Evolutionary conservation across 139 green algal genomes (phyloP), one percentile per base, ranked within the genome.

Genomic region (Diplosphaera chodatii): DNA sequence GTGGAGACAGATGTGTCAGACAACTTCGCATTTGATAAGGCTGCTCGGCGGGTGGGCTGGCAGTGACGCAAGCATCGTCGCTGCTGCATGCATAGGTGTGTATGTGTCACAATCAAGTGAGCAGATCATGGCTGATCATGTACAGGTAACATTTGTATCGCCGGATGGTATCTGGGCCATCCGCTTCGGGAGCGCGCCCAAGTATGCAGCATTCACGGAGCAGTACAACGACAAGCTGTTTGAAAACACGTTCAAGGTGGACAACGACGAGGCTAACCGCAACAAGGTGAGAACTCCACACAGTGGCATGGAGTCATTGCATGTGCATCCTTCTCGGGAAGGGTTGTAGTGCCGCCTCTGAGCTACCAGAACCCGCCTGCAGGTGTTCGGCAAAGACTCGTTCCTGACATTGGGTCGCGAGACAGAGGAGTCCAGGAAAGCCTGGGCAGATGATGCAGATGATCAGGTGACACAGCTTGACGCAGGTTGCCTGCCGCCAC

Each of bases 241-340:
- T 79, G 85, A 94, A 48, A 98, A 98, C 77, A 87, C 73, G 0
- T 93, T 87, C 72, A 84, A 83, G 1, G 31, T 88, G 40, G 72
- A 91, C 41, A 79, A 85, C 25, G 87, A 84, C 6, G 77, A 80
- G 15, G 81, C 62, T 0, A 84, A 82, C 4, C 69, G 76, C 30
- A 66, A 66, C 33, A 90, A 92, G 71, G 73, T 87, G 23, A 69
- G 85, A 10, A 59, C n/a, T n/a, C n/a, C n/a, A n/a, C n/a, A n/a
- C n/a, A n/a, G n/a, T n/a, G n/a, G n/a, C n/a, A n/a, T n/a, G n/a
- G n/a, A n/a, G n/a, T n/a, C n/a, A n/a, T n/a, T n/a, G n/a, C n/a
- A n/a, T n/a, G n/a, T n/a, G n/a, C n/a, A n/a, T n/a, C n/a, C n/a
- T n/a, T n/a, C n/a, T n/a, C n/a, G n/a, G n/a, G n/a, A n/a, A n/a